Conservation (phyloP, 805 yeast genomes). For the Huiozyma naganishii region DNA sequence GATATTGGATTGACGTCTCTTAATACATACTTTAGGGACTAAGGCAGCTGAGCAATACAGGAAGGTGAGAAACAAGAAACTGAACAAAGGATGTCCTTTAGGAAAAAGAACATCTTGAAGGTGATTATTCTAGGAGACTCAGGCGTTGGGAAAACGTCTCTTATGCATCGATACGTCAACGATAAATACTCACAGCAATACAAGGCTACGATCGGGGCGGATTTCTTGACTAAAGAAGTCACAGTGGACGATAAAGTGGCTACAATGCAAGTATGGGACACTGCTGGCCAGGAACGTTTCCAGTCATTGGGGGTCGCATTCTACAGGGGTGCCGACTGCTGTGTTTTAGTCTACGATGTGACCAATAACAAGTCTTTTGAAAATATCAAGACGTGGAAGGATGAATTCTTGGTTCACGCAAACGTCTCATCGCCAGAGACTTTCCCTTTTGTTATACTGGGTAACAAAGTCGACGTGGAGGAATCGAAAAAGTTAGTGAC, state of each 20-base stretch:
- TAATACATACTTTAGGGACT: background rate
- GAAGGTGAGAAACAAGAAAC: background rate
- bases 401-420: conserved; percentile 88
- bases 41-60: too few species aligned
- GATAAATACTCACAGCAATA: conserved; percentile 91
- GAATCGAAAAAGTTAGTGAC: conserved; percentile 72
- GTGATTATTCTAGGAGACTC: conserved; percentile 94
- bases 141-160: conserved; percentile 94
- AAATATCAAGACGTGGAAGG: conserved; percentile 83
- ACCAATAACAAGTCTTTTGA: conserved; percentile 91
- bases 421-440: conserved; percentile 88
- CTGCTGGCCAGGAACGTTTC: conserved; percentile 97
- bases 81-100: conserved; percentile 22
- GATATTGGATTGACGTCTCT: background rate
- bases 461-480: conserved; percentile 91
- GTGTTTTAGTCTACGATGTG: conserved; percentile 91
- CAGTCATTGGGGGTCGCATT: conserved; percentile 95
- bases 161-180: conserved; percentile 95
- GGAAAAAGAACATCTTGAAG: conserved; percentile 68
- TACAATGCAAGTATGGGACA: conserved; percentile 83
- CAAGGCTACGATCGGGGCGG: conserved; percentile 97
- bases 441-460: conserved; percentile 91
- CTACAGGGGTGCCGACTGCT: conserved; percentile 96
- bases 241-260: conserved; percentile 51
- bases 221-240: conserved; percentile 86